These are phyloP conservation scores for Schoenoplectus tabernaemontani DNA, from an alignment of 202 grass and related monocot species.

Conservation along the genomic window DNA sequence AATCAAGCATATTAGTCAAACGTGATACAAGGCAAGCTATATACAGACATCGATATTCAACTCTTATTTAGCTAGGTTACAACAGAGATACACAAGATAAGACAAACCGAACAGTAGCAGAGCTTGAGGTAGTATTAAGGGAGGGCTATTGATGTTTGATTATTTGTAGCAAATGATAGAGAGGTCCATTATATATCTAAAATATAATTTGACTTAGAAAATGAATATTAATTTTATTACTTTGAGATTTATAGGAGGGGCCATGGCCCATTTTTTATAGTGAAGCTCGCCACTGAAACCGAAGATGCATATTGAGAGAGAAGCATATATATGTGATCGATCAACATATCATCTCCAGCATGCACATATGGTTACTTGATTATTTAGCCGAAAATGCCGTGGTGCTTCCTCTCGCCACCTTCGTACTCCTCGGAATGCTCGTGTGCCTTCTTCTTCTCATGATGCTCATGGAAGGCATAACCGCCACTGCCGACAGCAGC, in stretches of 20 bases:
- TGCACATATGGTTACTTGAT: not conserved
- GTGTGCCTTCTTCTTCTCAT: conserved; percentile 58
- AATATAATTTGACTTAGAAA: no score
- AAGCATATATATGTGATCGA: not conserved
- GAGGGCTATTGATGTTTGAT: no score
- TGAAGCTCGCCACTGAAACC: no score
- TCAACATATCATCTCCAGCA: not conserved
- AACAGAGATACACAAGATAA: not conserved
- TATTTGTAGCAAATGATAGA: no score
- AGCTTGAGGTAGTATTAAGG: no score
- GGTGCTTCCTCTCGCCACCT: conserved; percentile 64
- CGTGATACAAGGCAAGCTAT: not conserved
- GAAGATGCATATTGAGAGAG: no score
- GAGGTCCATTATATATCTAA: no score
- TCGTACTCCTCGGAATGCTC: conserved; percentile 35
- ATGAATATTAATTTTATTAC: no score
- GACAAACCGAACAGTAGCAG: not conserved
- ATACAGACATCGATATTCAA: not conserved
- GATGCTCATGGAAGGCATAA: conserved; percentile 72
- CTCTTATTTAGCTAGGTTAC: not conserved
- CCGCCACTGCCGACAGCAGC: conserved; percentile 52
- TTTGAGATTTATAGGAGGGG: no score
- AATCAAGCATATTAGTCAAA: not conserved
- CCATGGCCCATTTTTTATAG: no score
- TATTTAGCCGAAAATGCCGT: conserved; percentile 44